phyloP scores from a whole-genome alignment of 805 yeast genomes.

The Pichia kluyveri region DNA sequence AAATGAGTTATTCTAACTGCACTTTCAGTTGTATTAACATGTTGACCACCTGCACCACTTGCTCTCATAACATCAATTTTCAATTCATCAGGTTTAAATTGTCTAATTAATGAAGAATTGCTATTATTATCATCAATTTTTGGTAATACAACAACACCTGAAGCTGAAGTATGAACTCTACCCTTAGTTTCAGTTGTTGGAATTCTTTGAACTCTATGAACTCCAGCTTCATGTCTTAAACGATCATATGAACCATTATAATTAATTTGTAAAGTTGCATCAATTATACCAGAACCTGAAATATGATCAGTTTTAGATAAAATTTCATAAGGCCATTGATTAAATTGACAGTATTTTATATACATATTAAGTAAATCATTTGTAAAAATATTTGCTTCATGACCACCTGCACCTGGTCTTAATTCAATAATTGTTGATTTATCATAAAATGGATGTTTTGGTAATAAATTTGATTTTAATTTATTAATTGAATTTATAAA shows the following conservation, averaged over 20 bases:
- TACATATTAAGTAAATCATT: constrained; percentile 79
- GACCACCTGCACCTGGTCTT: constrained; percentile 95
- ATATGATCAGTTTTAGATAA: constrained; percentile 48
- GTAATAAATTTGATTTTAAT: constrained; percentile 55
- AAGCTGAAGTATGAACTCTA: constrained; percentile 89
- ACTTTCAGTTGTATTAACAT: constrained; percentile 93
- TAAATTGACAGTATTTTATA: constrained; percentile 51
- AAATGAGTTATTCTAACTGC: constrained; percentile 90
- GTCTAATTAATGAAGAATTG: constrained; percentile 26
- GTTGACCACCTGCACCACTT: constrained; percentile 97
- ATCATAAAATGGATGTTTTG: constrained; percentile 69
- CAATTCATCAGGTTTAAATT: constrained; percentile 78
- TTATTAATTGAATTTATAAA: constrained; percentile 33
- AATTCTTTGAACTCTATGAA: constrained; percentile 89
- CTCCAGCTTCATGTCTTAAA: constrained; percentile 84
- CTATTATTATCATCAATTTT: constrained; percentile 51
- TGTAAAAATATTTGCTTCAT: constrained; percentile 85
- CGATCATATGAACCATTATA: constrained; percentile 68
- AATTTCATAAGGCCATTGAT: constrained; percentile 59
- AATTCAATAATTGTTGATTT: constrained; percentile 74
- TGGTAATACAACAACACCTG: constrained; percentile 91
- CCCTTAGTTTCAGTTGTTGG: constrained; percentile 94
- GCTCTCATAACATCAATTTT: constrained; percentile 96
- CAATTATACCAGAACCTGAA: constrained; percentile 60
- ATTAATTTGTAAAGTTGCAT: constrained; percentile 68